phyloP scores from a whole-genome alignment of 768 basidiomycete genomes.

The Plicaturopsis crispa region DNA sequence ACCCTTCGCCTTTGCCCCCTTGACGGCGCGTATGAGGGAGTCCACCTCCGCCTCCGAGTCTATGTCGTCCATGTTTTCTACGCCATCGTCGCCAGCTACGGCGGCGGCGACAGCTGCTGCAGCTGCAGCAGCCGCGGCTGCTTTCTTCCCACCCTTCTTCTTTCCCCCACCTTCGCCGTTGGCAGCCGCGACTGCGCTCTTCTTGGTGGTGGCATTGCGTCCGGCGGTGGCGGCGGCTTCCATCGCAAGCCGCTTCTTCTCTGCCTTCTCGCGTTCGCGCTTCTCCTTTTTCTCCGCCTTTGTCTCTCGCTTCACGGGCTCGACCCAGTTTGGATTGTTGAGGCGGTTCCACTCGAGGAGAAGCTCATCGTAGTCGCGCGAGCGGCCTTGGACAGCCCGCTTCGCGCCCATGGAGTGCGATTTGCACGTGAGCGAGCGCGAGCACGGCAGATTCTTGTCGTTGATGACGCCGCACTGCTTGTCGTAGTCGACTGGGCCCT shows the following conservation, averaged over 20 bases:
- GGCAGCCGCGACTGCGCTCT: conserved; percentile 28
- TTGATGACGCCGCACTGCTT: conserved; percentile 96
- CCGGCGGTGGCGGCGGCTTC: conserved; percentile 60
- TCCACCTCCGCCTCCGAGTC: conserved; percentile 87
- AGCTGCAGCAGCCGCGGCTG: conserved; percentile 30
- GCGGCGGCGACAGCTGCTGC: conserved; percentile 42
- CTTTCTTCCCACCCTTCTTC: conserved; percentile 64
- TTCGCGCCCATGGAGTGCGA: conserved; percentile 97
- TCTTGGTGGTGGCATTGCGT: conserved; percentile 34
- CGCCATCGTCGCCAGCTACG: conserved; percentile 49
- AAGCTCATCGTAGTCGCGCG: conserved; percentile 76
- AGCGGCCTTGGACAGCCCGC: conserved; percentile 83
- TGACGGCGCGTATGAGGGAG: conserved; percentile 56
- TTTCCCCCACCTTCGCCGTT: conserved; percentile 19
- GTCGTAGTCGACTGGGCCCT: conserved; percentile 86
- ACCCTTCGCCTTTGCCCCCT: conserved; percentile 47
- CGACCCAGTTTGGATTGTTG: conserved; percentile 82
- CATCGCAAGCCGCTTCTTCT: conserved; percentile 69
- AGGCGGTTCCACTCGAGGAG: conserved; percentile 88
- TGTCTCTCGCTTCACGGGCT: conserved; percentile 79
- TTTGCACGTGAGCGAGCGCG: conserved; percentile 94
- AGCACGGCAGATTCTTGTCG: conserved; percentile 88
- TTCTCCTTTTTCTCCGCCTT: conserved; percentile 87
- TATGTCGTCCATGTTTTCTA: conserved; percentile 69
- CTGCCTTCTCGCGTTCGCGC: conserved; percentile 71